A percentile compares a stretch with the other conserved stretches of the same genome.
These are phyloP conservation scores for Arthroderma sp. DNA, from an alignment of 2,329 filamentous ascomycete species.

Conservation along the genomic window DNA sequence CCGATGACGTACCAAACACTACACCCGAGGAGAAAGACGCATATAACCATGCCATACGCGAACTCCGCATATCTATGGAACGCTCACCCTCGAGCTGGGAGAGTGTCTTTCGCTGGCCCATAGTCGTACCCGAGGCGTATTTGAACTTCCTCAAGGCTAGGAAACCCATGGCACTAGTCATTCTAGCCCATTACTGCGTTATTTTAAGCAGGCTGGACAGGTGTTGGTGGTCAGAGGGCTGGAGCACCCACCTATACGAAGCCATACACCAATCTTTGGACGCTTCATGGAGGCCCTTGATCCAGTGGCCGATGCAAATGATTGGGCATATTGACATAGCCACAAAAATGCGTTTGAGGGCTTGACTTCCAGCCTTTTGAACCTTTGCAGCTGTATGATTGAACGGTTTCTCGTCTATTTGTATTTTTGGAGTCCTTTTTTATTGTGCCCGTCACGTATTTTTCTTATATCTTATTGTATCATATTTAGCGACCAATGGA, in stretches of 20 bases:
- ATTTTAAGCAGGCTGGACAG: slow-evolving; percentile 47
- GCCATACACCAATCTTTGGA: slow-evolving; percentile 33
- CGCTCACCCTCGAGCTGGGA: slow-evolving; percentile 12
- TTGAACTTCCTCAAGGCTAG: slow-evolving; percentile 48
- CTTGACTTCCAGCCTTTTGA: too few relatives aligned
- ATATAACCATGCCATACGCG: slow-evolving; percentile 14
- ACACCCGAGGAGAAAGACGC: slow-evolving; percentile 12
- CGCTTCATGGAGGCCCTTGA: slow-evolving; percentile 11
- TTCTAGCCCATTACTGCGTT: slow-evolving; percentile 55
- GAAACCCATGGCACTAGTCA: slow-evolving; percentile 48
- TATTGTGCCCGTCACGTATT: too few relatives aligned
- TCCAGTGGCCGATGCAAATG: slow-evolving; percentile 16
- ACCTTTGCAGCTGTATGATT: too few relatives aligned
- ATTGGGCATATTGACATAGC: slow-evolving; percentile 5
- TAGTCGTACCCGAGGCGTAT: slow-evolving; percentile 51
- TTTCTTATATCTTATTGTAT: too few relatives aligned
- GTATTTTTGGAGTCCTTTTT: too few relatives aligned
- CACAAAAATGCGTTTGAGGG: too few relatives aligned
- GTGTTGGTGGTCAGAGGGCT: slow-evolving; percentile 56
- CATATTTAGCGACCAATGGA: too few relatives aligned
- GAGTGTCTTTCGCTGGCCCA: slow-evolving; percentile 44
- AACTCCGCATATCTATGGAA: slow-evolving; percentile 13
- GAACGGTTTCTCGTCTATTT: too few relatives aligned
- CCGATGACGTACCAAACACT: slow-evolving; percentile 10
- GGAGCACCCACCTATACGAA: slow-evolving; percentile 53